Conservation (phyloP, 2,329 filamentous ascomycete species). For the Neodidymelliopsis sp. region DNA sequence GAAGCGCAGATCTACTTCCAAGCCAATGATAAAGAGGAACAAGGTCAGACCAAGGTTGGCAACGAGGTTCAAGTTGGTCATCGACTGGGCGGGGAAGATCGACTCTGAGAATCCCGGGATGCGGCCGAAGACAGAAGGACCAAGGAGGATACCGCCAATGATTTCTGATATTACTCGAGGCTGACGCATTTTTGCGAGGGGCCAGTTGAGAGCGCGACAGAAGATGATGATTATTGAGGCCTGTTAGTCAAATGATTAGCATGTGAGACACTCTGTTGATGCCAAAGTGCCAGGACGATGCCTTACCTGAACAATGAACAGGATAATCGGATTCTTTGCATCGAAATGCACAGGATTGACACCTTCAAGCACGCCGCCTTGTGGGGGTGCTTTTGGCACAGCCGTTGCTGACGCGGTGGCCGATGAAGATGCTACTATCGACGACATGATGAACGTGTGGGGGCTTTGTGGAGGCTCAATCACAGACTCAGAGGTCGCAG, state of each 20-base stretch:
- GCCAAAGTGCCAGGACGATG: neutral
- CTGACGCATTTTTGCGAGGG: constrained; percentile 77
- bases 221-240: constrained; percentile 77
- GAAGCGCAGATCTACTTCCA: constrained; percentile 84
- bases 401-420: constrained; percentile 32
- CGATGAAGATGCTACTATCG: constrained; percentile 20
- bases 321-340: constrained; percentile 72
- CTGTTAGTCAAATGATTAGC: constrained; percentile 50
- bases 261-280: neutral
- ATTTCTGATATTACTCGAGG: constrained; percentile 86
- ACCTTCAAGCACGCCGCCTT: constrained; percentile 76
- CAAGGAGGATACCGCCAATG: constrained; percentile 82
- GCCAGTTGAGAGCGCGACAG: constrained; percentile 77
- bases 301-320: constrained; percentile 77
- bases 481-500: constrained; percentile 3
- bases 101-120: constrained; percentile 78
- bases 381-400: constrained; percentile 52
- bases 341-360: constrained; percentile 73
- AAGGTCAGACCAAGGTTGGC: constrained; percentile 85
- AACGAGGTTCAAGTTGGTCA: constrained; percentile 77
- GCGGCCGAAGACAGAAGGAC: constrained; percentile 86
- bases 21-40: constrained; percentile 85
- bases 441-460: constrained; percentile 33
- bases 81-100: constrained; percentile 79
- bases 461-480: constrained; percentile 6